Evolutionary conservation across 164 flowering plant species (phyloP).

Genomic region (Kingdonia uniflora): DNA sequence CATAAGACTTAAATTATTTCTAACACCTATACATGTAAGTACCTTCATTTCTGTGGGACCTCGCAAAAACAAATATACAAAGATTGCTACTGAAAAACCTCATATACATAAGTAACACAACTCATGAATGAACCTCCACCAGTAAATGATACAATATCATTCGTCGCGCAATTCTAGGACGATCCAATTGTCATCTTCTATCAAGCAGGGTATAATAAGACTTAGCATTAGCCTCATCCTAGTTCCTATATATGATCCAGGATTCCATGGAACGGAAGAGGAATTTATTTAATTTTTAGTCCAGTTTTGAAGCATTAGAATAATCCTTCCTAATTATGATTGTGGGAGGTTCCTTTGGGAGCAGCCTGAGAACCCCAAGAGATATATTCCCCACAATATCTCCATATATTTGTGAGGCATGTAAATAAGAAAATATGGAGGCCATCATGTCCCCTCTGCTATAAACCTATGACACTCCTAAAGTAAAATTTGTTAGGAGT

Average conservation of each 20-base stretch:
- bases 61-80: too few species aligned
- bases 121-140: constrained; percentile 33
- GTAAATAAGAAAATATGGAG: not conserved
- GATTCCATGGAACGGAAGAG: not conserved
- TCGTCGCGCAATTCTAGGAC: too few species aligned
- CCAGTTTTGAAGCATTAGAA: not conserved
- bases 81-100: too few species aligned
- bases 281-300: too few species aligned
- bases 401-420: not conserved
- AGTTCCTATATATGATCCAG: not conserved
- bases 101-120: too few species aligned
- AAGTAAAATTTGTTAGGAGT: too few species aligned
- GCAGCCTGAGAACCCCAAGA: not conserved
- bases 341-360: not conserved
- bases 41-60: too few species aligned
- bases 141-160: too few species aligned
- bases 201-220: not conserved
- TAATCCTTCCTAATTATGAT: not conserved
- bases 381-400: not conserved
- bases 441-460: not conserved
- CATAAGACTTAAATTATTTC: too few species aligned
- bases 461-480: not conserved
- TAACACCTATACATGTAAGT: too few species aligned
- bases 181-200: too few species aligned
- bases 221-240: not conserved